Percentiles rank a stretch among this genome's conserved stretches.
These are phyloP conservation scores for Ustilago bromivora DNA, from an alignment of 1,284 basidiomycete species.

Conservation along the genomic window DNA sequence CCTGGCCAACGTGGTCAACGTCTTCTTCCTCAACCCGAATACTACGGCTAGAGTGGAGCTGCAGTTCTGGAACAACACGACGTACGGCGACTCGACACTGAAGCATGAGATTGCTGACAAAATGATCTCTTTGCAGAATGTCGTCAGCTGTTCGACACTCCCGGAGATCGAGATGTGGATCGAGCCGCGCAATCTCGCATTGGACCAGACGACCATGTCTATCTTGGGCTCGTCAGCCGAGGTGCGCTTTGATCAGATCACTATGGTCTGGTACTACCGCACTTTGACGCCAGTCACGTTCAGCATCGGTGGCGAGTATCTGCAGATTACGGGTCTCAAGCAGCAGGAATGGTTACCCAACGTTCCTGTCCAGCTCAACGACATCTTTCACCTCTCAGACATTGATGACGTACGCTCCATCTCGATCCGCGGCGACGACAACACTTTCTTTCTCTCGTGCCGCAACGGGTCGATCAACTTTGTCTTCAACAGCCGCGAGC, in stretches of 20 bases:
- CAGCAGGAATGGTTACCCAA: conserved; percentile 53
- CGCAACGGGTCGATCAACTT: conserved; percentile 61
- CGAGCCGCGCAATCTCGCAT: conserved; percentile 57
- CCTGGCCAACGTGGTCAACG: conserved; percentile 49
- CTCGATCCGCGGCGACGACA: conserved; percentile 66
- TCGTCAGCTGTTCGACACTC: conserved; percentile 45
- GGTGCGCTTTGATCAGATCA: conserved; percentile 56
- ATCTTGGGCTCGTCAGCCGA: conserved; percentile 51
- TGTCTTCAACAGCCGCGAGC: conserved; percentile 63
- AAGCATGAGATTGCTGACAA: conserved; percentile 40
- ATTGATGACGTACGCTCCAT: conserved; percentile 64
- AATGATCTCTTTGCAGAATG: conserved; percentile 39
- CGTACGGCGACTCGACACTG: conserved; percentile 34
- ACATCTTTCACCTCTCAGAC: conserved; percentile 65
- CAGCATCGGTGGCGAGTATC: conserved; percentile 57
- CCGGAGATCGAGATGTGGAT: conserved; percentile 57
- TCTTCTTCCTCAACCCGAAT: conserved; percentile 62
- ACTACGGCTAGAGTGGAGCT: conserved; percentile 50
- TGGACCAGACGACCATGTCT: conserved; percentile 49
- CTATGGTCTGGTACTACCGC: conserved; percentile 67
- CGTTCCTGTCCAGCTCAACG: conserved; percentile 48
- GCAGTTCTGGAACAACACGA: conserved; percentile 33
- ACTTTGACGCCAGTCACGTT: conserved; percentile 61
- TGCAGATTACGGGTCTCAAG: conserved; percentile 65
- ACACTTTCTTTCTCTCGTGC: conserved; percentile 65